Evolutionary conservation across 1,284 basidiomycete species (phyloP).

Genomic region (Thecaphora thlaspeos): DNA sequence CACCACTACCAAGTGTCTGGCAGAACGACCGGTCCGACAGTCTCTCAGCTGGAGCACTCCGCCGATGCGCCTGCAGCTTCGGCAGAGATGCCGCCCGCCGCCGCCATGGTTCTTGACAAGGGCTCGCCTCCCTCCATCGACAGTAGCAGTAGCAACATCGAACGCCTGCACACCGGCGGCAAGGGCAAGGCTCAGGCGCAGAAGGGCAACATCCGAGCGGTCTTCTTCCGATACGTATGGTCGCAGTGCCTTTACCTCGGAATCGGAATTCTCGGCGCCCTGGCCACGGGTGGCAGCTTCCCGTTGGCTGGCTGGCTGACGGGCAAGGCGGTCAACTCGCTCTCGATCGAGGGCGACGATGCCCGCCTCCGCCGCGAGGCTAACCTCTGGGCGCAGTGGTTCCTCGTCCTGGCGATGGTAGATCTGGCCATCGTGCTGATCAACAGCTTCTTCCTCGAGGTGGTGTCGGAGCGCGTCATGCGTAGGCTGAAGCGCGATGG

Average conservation of each 20-base stretch:
- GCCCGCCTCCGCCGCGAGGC: conserved; percentile 17
- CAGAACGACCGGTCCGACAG: conserved; percentile 7
- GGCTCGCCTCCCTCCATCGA: no score
- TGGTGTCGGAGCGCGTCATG: conserved; percentile 44
- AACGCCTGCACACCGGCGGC: no score
- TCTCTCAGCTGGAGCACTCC: conserved; percentile 26
- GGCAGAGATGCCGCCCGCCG: neutral
- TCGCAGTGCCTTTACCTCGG: conserved; percentile 30
- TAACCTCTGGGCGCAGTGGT: conserved; percentile 44
- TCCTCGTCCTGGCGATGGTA: conserved; percentile 41
- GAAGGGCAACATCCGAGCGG: conserved; percentile 19
- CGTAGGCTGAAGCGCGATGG: conserved; percentile 41
- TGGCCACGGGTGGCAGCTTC: conserved; percentile 56
- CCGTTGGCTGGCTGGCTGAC: conserved; percentile 57
- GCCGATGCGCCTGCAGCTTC: conserved; percentile 9
- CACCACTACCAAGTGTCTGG: conserved; percentile 14
- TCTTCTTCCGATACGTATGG: conserved; percentile 23
- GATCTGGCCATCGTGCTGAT: conserved; percentile 36
- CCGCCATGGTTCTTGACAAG: neutral
- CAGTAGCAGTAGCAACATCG: no score
- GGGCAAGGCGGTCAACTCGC: conserved; percentile 39
- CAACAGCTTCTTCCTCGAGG: conserved; percentile 47
- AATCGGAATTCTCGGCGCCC: conserved; percentile 30
- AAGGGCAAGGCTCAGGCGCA: neutral
- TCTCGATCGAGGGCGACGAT: conserved; percentile 38